Base-by-base conservation (phyloP, 1,284 basidiomycete species). In the Coniferiporia weirii region DNA sequence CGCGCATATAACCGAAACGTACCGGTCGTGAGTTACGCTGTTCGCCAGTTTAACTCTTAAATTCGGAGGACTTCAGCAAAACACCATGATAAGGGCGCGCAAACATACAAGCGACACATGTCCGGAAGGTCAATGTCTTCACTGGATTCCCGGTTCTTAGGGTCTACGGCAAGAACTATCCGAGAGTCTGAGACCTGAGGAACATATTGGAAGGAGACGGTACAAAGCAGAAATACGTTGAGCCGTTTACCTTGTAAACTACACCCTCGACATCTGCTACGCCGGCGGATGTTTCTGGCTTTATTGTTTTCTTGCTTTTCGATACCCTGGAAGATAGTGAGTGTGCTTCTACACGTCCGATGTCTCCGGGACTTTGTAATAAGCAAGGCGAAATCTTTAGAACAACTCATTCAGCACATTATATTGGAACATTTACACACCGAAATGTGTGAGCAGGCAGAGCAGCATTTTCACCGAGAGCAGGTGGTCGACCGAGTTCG, bases 1-100 rank as follows among this genome's bases (percentile, higher is more conserved):
- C 20, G 57, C 32, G 56, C 34, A 52, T 6, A 27, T 32, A 15
- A 57, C 13, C 13, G 10, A 44, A 47, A 56, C 67, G 49, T 67
- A 88, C 91, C 95, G 82, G 67, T 97, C 93, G 68, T 91, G 95
- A 0, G 95, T 97, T 9, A 91, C 85, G 52, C 87, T 93, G 67
- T 97, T 97, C 4, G 93, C 95, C 1, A 97, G 79, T 70, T 97
- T 97, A 55, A 97, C 73, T n/a, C 76, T 78, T 32, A 36, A 54
- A 1, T 12, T 36, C 36, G 19, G 15, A 19, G 34, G 35, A 40
- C 1, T n/a, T 57, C n/a, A 46, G 52, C 34, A 22, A 17, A 19
- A 49, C 7, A 51, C 19, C 7, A 35, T 57, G 9, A 47, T 35
- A 32, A 46, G 19, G 27, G 7, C n/a, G 15, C 9, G 19, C 3